Evolutionary conservation across 176 grass and related monocot species (phyloP).

Genomic region (Typha latifolia): DNA sequence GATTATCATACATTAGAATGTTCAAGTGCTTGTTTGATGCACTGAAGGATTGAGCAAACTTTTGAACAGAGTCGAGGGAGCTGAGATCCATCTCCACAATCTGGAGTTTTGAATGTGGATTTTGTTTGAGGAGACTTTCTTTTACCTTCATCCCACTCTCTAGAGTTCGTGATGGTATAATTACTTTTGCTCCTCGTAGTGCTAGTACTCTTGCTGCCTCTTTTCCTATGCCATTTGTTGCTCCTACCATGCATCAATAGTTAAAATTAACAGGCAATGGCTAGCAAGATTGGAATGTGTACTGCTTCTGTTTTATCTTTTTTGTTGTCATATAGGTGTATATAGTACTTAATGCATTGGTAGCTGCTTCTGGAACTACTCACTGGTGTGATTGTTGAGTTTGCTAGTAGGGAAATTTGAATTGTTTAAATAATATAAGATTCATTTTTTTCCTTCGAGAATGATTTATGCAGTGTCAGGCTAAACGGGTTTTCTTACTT

Average conservation of each 20-base stretch:
- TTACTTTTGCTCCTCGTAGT: slow-evolving; percentile 60
- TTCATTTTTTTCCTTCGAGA: no score
- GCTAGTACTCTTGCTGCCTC: slow-evolving; percentile 77
- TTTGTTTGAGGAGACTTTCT: slow-evolving; percentile 51
- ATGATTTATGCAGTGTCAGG: no score
- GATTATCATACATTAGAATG: slow-evolving; percentile 65
- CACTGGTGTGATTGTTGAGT: no score
- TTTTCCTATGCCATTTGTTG: slow-evolving; percentile 80
- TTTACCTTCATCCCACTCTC: slow-evolving; percentile 58
- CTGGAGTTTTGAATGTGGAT: slow-evolving; percentile 37
- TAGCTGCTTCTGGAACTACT: no score
- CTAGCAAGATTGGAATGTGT: not conserved
- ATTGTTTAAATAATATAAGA: no score
- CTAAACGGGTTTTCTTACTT: no score
- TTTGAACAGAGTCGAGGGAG: slow-evolving; percentile 52
- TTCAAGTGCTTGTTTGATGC: slow-evolving; percentile 53
- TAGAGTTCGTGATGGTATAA: slow-evolving; percentile 59
- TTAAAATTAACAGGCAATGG: not conserved
- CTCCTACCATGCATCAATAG: slow-evolving; percentile 32
- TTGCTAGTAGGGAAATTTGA: no score
- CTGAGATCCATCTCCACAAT: slow-evolving; percentile 87
- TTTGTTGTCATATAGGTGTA: no score
- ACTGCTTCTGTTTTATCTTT: no score
- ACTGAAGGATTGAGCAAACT: slow-evolving; percentile 42
- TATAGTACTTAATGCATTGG: no score